These are phyloP conservation scores for Calvatia gigantea DNA, from an alignment of 768 basidiomycete species.

Conservation along the genomic window DNA sequence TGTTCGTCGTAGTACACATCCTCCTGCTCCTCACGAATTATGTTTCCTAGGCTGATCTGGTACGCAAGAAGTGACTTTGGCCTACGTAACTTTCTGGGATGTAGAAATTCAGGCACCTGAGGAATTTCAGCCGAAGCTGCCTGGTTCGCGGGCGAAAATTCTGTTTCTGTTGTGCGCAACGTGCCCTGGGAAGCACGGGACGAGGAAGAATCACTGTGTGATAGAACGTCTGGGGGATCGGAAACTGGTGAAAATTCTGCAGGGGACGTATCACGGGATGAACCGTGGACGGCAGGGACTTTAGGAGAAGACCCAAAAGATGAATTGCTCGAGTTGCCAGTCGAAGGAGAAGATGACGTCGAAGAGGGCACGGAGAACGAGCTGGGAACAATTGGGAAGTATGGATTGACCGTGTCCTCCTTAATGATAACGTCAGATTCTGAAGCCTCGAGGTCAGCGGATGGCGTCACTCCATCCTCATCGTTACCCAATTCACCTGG, in stretches of 20 bases:
- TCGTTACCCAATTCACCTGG: constrained; percentile 16
- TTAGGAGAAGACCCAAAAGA: constrained; percentile 8
- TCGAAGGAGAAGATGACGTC: constrained; percentile 11
- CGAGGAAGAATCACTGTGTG: neutral
- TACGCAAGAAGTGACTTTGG: constrained; percentile 3
- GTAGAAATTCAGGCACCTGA: neutral
- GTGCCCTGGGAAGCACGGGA: neutral
- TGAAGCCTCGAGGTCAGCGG: constrained; percentile 9
- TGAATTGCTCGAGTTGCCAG: constrained; percentile 5
- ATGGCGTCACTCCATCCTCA: constrained; percentile 15
- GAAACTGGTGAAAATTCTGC: neutral
- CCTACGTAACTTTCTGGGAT: neutral
- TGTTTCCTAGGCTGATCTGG: constrained; percentile 6
- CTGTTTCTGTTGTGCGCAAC: neutral
- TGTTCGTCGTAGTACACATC: constrained; percentile 38
- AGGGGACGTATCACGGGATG: neutral
- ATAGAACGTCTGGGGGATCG: neutral
- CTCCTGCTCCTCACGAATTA: constrained; percentile 10
- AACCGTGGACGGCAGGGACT: neutral
- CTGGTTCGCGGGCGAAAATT: neutral
- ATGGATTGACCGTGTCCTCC: constrained; percentile 40
- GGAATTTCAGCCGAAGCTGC: neutral
- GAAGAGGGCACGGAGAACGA: constrained; percentile 14
- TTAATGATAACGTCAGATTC: constrained; percentile 9
- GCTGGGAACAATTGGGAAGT: constrained; percentile 43